Base-by-base conservation (phyloP, 148 eudicot species). In the Silene conica region DNA sequence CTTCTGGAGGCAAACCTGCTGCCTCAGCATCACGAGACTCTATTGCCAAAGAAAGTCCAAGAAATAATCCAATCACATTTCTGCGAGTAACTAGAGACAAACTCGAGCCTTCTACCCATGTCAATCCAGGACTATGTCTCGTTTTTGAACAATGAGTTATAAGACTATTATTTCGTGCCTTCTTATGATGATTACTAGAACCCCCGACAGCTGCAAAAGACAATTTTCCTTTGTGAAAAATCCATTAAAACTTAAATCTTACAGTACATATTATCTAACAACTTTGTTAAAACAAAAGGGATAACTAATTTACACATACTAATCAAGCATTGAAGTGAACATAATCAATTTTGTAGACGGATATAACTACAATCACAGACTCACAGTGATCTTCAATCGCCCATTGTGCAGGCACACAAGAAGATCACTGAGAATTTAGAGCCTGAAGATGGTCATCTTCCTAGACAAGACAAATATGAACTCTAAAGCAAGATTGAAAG, bases 1-100 rank as follows among this genome's bases (percentile, higher is more conserved):
- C 78, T 79, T 95, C 96, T 1, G 86, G 86, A 20, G 97, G 99
- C 86, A 95, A 85, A 45, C 96, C 96, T 71, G 97, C 99, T 78
- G 96, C 88, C 14, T 89, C 73, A 20, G 84, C 83, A 77, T 73
- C 76, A 70, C 60, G 64, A 3, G 82, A 75, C 72, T 70, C 73
- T 46, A 74, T 14, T 18, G 81, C 26, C 31, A 90, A 78, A 75
- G 89, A 81, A 76, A 84, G 60, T 64, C 97, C 92, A 48, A 95
- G 54, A 60, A 83, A 59, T 61, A 84, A 43, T 34, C 86, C 86
- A 58, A 88, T 55, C 62, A 84, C 75, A 69, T 83, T 74, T 69
- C 99, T 84, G 56, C 99, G 88, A 28, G 75, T 86, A 21, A 77
- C 65, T 26, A 77, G 63, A 54, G 52, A 59, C 69, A 74, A 65